phyloP scores from a whole-genome alignment of 2,329 filamentous ascomycete genomes.

The Amesomyces nigricolor region DNA sequence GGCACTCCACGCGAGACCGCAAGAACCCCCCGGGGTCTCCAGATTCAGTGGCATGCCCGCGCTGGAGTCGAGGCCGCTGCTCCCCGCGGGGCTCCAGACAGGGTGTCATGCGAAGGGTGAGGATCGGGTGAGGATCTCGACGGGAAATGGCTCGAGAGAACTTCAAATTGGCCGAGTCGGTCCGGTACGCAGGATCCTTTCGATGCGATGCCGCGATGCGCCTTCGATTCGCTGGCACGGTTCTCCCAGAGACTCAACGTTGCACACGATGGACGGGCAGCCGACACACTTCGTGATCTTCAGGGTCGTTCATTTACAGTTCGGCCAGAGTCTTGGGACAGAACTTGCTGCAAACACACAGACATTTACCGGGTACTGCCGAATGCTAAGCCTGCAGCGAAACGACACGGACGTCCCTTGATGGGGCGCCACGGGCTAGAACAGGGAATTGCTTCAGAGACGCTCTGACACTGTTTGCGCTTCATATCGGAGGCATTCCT shows the following conservation, averaged over 20 bases:
- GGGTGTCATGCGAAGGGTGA: constrained; percentile 6
- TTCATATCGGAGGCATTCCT: neutral
- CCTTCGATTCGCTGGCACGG: constrained; percentile 16
- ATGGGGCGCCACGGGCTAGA: neutral
- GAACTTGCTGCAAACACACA: neutral
- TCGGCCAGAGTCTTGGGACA: no score
- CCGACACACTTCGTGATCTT: constrained; percentile 3
- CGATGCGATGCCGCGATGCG: constrained; percentile 11
- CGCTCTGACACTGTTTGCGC: neutral
- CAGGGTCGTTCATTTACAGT: neutral
- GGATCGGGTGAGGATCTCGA: neutral
- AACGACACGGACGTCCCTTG: neutral
- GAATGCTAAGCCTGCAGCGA: no score
- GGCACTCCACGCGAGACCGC: constrained; percentile 4
- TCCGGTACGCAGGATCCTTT: constrained; percentile 22
- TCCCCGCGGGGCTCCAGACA: neutral
- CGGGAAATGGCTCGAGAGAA: constrained; percentile 3
- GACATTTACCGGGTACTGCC: neutral
- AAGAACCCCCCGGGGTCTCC: constrained; percentile 1
- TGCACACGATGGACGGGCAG: constrained; percentile 7
- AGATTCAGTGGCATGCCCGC: constrained; percentile 3
- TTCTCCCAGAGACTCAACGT: neutral
- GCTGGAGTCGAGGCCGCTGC: neutral
- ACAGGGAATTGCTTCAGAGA: neutral
- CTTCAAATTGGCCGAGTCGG: constrained; percentile 27